Base-by-base conservation (phyloP, 805 yeast genomes). In the Lipomyces kockii region DNA sequence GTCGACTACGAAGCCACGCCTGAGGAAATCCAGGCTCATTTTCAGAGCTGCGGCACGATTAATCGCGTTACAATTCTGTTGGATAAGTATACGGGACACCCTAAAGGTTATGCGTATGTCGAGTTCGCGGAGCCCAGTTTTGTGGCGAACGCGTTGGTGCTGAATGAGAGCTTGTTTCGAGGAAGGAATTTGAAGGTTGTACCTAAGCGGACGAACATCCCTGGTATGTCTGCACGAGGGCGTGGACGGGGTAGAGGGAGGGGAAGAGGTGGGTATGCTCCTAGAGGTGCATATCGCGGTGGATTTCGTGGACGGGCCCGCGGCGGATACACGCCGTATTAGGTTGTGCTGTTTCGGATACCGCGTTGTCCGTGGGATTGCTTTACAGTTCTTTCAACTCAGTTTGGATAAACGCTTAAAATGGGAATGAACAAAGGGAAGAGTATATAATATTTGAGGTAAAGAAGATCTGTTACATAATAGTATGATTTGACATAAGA, bases 1-100 rank as follows among this genome's bases (percentile, higher is more conserved):
- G 95, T 92, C 32, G 97, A 91, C 75, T 91, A 89, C 76, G 88
- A 85, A 11, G 79, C 93, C 20, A 86, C 91, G 7, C 93, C 96
- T 32, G 88, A 88, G 72, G 97, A 91, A 72, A 81, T 92, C 51
- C 94, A 90, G 73, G 83, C 87, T 68, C 90, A 87, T 73, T 92
- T 91, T 78, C 83, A 86, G 63, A 76, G 84, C 2, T 86, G 87
- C 58, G 97, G 97, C 0, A 83, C 85, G 6, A 89, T 92, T 63
- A 88, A 89, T 75, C 84, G 97, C 73, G 92, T 91, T 43, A 91
- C 95, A 2, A 91, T 92, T 58, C 79, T 89, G 77, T 81, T 85
- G 65, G 90, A 91, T 79, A 89, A 87, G 77, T 78, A 80, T 73
- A 87, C 95, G 0, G 96, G 97, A 6, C 88, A 85, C 70, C 95